Percentiles rank a stretch among this genome's conserved stretches.
These are phyloP conservation scores for Neonectria magnoliae DNA, from an alignment of 2,329 filamentous ascomycete genomes.

Conservation along the genomic window DNA sequence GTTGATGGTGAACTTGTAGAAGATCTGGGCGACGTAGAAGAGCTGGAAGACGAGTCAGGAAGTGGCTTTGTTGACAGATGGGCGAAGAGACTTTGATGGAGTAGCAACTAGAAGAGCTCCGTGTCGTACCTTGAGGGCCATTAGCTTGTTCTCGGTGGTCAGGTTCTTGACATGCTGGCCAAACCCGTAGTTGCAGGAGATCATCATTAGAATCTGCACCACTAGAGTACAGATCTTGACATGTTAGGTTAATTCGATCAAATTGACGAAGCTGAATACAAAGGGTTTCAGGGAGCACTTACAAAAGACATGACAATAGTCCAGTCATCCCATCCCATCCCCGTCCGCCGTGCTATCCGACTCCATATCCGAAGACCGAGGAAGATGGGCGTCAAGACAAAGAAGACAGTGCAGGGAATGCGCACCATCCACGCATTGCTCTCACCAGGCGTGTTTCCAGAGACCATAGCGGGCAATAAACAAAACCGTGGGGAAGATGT, in stretches of 20 bases:
- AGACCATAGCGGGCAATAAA: constrained; percentile 34
- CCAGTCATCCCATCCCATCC: constrained; percentile 55
- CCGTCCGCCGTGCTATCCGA: constrained; percentile 49
- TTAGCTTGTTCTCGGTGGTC: constrained; percentile 45
- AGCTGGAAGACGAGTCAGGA: constrained; percentile 46
- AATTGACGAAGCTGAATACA: too few relatives aligned
- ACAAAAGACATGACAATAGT: constrained; percentile 56
- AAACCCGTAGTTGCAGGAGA: constrained; percentile 54
- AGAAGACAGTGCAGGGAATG: constrained; percentile 55
- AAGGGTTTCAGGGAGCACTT: constrained; percentile 28
- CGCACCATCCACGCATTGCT: constrained; percentile 52
- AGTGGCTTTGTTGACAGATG: not conserved
- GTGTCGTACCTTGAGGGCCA: constrained; percentile 49
- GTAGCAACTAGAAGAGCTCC: not conserved
- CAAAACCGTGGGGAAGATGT: not conserved
- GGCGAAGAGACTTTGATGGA: not conserved
- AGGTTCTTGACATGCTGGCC: constrained; percentile 53
- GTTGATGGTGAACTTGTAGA: constrained; percentile 65
- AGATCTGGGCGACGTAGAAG: constrained; percentile 62
- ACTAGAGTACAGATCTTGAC: constrained; percentile 48
- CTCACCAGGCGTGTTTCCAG: constrained; percentile 45
- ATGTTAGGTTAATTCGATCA: not conserved
- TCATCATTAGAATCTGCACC: constrained; percentile 53
- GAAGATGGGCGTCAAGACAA: constrained; percentile 54
- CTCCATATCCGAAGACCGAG: constrained; percentile 53